phyloP scores from a whole-genome alignment of 2,329 filamentous ascomycete species.

The Botrytis galanthina region DNA sequence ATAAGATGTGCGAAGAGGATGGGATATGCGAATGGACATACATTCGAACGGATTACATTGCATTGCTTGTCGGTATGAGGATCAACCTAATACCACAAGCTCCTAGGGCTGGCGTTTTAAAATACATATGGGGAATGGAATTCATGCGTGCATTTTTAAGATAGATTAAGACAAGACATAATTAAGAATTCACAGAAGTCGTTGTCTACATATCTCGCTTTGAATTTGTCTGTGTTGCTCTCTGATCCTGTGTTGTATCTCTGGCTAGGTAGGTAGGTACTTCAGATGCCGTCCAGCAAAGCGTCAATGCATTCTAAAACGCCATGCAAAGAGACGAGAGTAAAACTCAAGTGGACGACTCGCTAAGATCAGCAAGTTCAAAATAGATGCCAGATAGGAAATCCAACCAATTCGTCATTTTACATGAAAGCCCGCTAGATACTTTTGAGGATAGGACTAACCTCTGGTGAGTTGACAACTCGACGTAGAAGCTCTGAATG shows the following conservation, averaged over 20 bases:
- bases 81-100: background rate
- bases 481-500: background rate
- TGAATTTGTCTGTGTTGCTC: background rate
- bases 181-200: background rate
- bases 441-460: background rate
- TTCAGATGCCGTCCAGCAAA: background rate
- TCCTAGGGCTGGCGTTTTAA: background rate
- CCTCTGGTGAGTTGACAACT: no score
- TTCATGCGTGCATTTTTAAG: background rate
- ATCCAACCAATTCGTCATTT: no score
- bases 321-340: background rate
- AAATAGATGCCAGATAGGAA: background rate
- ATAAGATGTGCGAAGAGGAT: background rate
- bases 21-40: background rate
- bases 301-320: background rate
- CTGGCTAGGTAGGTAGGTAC: background rate
- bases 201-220: background rate
- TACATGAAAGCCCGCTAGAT: background rate
- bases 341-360: background rate
- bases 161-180: background rate
- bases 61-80: background rate
- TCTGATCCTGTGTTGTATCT: no score
- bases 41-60: background rate
- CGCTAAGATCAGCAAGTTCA: background rate
- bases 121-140: background rate